Percentiles rank a stretch among this genome's conserved stretches.
Conservation (phyloP, 495 filamentous ascomycete species). For the Penicillium pancosmium region DNA sequence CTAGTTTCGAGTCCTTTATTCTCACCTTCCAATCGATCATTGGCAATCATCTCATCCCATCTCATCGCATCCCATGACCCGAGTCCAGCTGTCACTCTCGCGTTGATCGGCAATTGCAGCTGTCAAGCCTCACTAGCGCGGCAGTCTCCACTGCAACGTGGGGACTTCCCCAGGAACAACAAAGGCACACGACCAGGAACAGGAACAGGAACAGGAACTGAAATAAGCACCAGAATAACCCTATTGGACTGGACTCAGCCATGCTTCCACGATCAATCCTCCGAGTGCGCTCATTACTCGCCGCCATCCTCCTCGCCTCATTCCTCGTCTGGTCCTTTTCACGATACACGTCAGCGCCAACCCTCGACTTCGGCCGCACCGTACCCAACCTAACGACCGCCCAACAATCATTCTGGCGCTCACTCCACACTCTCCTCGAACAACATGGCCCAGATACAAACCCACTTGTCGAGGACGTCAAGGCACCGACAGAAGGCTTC, state of each 20-base stretch:
- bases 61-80: neutral
- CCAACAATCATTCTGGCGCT: constrained; percentile 24
- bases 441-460: constrained; percentile 15
- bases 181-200: neutral
- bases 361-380: neutral
- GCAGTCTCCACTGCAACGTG: neutral
- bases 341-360: constrained; percentile 7
- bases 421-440: constrained; percentile 17
- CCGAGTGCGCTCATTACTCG: constrained; percentile 22
- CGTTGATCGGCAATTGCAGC: neutral
- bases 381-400: constrained; percentile 13
- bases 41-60: too few species aligned
- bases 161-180: neutral
- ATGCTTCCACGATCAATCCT: constrained; percentile 14
- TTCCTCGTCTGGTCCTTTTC: constrained; percentile 25
- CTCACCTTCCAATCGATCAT: too few species aligned
- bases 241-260: neutral
- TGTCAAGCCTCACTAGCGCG: constrained; percentile 1
- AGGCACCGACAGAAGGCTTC: constrained; percentile 26
- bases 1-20: too few species aligned
- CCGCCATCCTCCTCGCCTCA: constrained; percentile 23
- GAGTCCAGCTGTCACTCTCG: neutral
- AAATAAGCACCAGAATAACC: neutral
- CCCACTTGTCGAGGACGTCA: constrained; percentile 16
- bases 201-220: neutral